Evolutionary conservation across 2,329 filamentous ascomycete species (phyloP).

Genomic region (Fusarium sp.): DNA sequence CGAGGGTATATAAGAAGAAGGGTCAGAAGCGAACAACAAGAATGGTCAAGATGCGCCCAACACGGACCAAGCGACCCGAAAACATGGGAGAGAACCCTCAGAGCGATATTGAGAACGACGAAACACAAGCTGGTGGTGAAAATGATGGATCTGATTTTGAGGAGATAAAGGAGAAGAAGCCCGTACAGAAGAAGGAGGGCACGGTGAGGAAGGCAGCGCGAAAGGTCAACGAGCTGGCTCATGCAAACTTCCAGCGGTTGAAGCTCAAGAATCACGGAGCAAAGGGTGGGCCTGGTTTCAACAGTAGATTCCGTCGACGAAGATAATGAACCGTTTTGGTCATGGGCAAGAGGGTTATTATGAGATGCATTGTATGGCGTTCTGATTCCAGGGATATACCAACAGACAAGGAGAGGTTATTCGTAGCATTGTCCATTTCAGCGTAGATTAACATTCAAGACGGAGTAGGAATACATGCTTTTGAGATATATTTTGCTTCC

Average conservation of each 20-base stretch:
- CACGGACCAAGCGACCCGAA: constrained; percentile 61
- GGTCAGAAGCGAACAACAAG: constrained; percentile 84
- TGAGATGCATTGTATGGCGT: constrained; percentile 33
- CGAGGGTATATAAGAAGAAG: constrained; percentile 82
- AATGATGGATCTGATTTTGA: constrained; percentile 41
- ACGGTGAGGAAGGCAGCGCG: constrained; percentile 64
- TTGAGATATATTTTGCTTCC: not conserved
- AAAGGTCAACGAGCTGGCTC: constrained; percentile 74
- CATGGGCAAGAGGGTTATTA: constrained; percentile 11
- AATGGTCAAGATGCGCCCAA: constrained; percentile 72
- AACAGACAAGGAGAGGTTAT: constrained; percentile 9
- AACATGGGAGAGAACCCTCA: constrained; percentile 47
- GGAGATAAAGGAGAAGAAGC: constrained; percentile 30
- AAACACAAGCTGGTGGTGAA: constrained; percentile 45
- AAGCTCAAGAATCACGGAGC: constrained; percentile 72
- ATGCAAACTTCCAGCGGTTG: constrained; percentile 75
- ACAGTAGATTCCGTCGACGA: constrained; percentile 69
- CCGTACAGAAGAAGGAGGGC: constrained; percentile 54
- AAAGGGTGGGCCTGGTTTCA: constrained; percentile 70
- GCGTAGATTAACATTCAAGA: not conserved
- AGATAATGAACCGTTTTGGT: constrained; percentile 36
- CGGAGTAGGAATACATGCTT: not conserved
- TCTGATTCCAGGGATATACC: constrained; percentile 33
- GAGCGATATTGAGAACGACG: constrained; percentile 54
- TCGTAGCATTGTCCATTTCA: constrained; percentile 6